Percentiles rank a stretch among this genome's conserved stretches.
phyloP scores from a whole-genome alignment of 1,284 basidiomycete genomes.

The Ustilago crameri region DNA sequence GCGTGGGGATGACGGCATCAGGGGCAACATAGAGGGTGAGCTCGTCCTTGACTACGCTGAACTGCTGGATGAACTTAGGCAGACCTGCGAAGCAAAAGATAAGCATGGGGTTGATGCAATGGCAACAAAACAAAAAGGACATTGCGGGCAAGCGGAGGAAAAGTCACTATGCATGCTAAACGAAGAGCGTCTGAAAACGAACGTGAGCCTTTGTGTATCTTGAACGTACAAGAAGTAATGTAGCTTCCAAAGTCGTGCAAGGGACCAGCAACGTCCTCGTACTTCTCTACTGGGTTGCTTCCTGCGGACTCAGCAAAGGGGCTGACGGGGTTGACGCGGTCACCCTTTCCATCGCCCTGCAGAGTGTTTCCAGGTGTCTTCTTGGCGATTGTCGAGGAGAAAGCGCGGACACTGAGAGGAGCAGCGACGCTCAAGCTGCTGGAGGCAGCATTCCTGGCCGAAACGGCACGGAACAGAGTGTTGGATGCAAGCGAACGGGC shows the following conservation, averaged over 20 bases:
- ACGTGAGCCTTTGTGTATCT: neutral
- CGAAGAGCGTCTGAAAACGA: neutral
- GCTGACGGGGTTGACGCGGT: constrained; percentile 60
- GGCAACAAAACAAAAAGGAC: neutral
- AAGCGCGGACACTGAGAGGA: constrained; percentile 24
- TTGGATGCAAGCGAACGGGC: constrained; percentile 33
- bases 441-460: constrained; percentile 32
- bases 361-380: constrained; percentile 23
- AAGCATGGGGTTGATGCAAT: neutral
- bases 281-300: constrained; percentile 61
- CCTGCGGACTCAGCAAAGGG: constrained; percentile 62
- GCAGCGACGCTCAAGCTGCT: constrained; percentile 20
- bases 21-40: constrained; percentile 89
- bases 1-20: constrained; percentile 81
- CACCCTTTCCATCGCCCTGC: constrained; percentile 56
- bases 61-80: constrained; percentile 67
- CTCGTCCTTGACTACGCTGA: constrained; percentile 84
- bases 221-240: constrained; percentile 62
- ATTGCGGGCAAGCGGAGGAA: neutral
- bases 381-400: constrained; percentile 27
- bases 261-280: constrained; percentile 42
- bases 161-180: no score
- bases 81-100: constrained; percentile 44
- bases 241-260: constrained; percentile 67
- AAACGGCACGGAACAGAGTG: constrained; percentile 34